Base-by-base conservation (phyloP, 2,329 filamentous ascomycete genomes). In the Colletotrichum horii region DNA sequence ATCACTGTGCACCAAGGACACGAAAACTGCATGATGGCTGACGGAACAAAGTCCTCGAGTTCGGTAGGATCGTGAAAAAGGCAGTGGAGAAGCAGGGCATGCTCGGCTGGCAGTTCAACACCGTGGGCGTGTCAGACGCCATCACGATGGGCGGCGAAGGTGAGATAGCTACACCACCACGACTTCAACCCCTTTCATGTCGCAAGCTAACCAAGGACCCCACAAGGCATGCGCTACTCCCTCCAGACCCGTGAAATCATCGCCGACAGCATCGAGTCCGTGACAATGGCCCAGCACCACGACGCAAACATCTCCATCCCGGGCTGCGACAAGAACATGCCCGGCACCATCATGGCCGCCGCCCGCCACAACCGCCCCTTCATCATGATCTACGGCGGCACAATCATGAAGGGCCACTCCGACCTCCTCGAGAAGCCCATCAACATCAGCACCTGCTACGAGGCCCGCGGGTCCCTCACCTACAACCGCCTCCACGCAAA, bases 321-420 rank as follows among this genome's bases (percentile, higher is more conserved):
- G 0, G 96, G 96, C 14, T 98, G 96, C 83, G 96, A 98, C 87
- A 98, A 98, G 91, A 98, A 98, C 84, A 98, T 98, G 96, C 96
- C 96, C 0, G 96, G 96, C 78, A 94, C 95, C 19, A 89, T 97
- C 77, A 98, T 98, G 93, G 96, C 94, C 1, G 96, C 97, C 81
- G 95, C 95, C 16, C 91, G 96, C 73, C 95, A 97, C 85, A 98
- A 98, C 85, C 91, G 96, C 12, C 96, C 96, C 6, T 97, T 95
- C 64, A 88, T 98, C 82, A 98, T 98, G 96, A 94, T 98, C 75
- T 98, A 98, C 83, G 96, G 96, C 66, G 96, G 96, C 52, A 95
- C 95, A 19, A 98, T 98, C 81, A 92, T 93, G 81, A 95, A 95
- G 77, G 96, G 96, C n/a, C 94, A 95, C 84, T 96, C 94, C 0